Base-by-base conservation (phyloP, 139 green algal genomes). In the Chlamydomonas eustigma region DNA sequence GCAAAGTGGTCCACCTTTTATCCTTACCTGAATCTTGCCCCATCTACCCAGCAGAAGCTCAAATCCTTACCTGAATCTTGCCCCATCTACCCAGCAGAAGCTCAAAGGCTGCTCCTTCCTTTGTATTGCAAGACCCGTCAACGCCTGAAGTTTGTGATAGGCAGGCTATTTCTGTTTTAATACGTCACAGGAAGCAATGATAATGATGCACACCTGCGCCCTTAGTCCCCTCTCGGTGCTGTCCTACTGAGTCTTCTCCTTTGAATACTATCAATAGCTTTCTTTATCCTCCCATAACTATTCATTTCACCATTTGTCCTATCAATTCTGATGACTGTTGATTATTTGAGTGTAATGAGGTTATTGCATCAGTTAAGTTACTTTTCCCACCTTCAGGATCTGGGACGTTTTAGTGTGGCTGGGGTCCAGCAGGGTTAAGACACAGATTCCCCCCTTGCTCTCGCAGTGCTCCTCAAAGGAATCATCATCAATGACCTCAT, bases 361-460 rank as follows among this genome's bases (percentile, higher is more conserved):
- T n/a, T n/a, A n/a, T n/a, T n/a, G n/a, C n/a, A n/a, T n/a, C n/a
- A n/a, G n/a, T n/a, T n/a, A n/a, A n/a, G n/a, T n/a, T n/a, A n/a
- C n/a, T n/a, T n/a, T 18, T 18, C 44, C 44, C 44, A 58, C 44
- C 44, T 58, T 58, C 44, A 28, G 12, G 12, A 58, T 12, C 44
- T 58, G 44, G 12, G 12, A 12, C 12, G 12, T 31, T 38, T 64
- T 32, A 30, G 66, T 25, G 37, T 75, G 3, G 22, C 6, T 8
- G 6, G 68, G 4, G 24, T 81, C 73, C 50, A 86, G 68, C 32
- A 82, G 58, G 5, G 50, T 74, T 68, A 86, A 39, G 38, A 86
- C 30, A 64, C 81, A 86, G 73, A 86, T 64, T 5, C 81, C 81
- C 28, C 74, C 70, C 37, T 72, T 34, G 35, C n/a, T 33, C 1